Base-by-base conservation (phyloP, 2,329 filamentous ascomycete species). In the Epichloe baconii region DNA sequence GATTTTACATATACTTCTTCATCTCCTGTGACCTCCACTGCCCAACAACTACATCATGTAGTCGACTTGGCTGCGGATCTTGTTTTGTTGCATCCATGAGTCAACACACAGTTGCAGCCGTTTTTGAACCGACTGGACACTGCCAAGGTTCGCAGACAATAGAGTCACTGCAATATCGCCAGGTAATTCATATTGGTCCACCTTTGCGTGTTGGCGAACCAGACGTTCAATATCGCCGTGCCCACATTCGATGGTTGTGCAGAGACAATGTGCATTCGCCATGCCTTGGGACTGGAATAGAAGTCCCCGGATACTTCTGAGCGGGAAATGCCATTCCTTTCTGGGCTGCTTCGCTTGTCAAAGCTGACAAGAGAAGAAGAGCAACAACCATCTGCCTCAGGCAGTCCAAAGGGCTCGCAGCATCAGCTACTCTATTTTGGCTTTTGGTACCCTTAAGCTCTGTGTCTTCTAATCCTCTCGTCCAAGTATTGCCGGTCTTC, bases 91-190 rank as follows among this genome's bases (percentile, higher is more conserved):
- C 47, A 52, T 45, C 41, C 46, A 48, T 6, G 47, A 41, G 12
- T 42, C 41, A 3, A 52, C 51, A 31, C 51, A 49, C 12, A 36
- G 10, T 36, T 44, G 46, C 19, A 52, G 26, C 12, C 51, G 47
- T 41, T 36, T 34, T 21, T 52, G 46, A 26, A 49, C 41, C 14
- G 51, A 42, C 6, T 40, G 45, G 14, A 44, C 35, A 41, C 43
- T 21, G 19, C 8, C 11, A 15, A 40, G 41, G 14, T 34, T 52
- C n/a, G 37, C 23, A 19, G 36, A 37, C 38, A 49, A 31, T 3
- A 48, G 12, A 5, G 21, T 31, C 34, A 44, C 17, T 40, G 46
- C 44, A 31, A 52, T 44, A 17, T 48, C 42, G 15, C 46, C 35
- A 5, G 40, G 19, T 36, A 49, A 40, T 11, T 45, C 47, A 37